A percentile compares a stretch with the other conserved stretches of the same genome.
phyloP scores from a whole-genome alignment of 495 filamentous ascomycete species.

The Tuber brumale region DNA sequence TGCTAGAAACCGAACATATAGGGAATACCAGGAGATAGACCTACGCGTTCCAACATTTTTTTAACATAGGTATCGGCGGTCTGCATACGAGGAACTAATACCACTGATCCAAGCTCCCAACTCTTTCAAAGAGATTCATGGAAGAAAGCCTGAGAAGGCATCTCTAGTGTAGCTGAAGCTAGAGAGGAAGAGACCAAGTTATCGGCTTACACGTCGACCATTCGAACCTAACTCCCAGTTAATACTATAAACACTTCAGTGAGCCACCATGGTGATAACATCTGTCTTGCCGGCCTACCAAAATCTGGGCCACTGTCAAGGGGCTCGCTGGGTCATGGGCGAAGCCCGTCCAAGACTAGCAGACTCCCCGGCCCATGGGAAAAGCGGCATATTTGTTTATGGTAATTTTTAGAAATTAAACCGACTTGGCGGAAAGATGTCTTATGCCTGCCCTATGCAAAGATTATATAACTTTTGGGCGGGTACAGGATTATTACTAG shows the following conservation, averaged over 20 bases:
- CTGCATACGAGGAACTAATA: background rate
- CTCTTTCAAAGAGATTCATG: background rate
- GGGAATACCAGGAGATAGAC: background rate
- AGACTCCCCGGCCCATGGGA: background rate
- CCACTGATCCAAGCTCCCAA: background rate
- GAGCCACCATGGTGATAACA: background rate
- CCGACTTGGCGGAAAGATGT: background rate
- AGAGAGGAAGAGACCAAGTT: background rate
- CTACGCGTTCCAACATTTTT: background rate
- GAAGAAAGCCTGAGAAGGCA: background rate
- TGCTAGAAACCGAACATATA: background rate
- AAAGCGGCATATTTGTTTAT: background rate
- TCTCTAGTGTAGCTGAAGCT: background rate
- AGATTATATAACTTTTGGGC: background rate
- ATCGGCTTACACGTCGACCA: background rate
- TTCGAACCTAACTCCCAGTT: background rate
- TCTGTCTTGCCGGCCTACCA: background rate
- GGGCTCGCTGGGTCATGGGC: background rate
- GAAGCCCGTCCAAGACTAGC: background rate
- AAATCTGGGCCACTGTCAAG: background rate
- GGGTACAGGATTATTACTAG: background rate
- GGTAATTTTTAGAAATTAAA: background rate
- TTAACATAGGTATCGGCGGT: background rate
- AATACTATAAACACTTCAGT: background rate
- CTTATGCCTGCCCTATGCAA: background rate